Evolutionary conservation across 106 monocot genomes (phyloP).

Genomic region (Dendrobium huoshanense): DNA sequence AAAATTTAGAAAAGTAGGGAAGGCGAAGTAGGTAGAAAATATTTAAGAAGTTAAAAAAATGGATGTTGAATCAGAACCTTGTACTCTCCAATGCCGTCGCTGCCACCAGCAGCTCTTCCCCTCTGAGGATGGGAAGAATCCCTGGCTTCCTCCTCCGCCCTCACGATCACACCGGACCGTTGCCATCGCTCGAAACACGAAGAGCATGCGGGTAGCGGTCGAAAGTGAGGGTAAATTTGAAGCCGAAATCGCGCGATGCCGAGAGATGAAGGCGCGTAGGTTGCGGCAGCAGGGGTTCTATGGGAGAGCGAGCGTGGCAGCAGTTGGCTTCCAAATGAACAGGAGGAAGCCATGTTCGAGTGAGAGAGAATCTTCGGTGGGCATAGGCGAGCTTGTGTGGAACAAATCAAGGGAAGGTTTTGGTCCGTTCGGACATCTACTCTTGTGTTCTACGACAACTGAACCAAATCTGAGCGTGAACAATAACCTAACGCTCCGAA

Average conservation of each 20-base stretch:
- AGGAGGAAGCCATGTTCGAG: neutral
- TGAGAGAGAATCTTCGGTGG: no score
- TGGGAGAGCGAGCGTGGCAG: neutral
- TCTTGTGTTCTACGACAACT: no score
- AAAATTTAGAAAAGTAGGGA: no score
- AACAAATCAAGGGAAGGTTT: no score
- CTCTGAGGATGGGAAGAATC: neutral
- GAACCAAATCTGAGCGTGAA: no score
- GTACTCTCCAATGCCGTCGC: neutral
- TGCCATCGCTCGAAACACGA: neutral
- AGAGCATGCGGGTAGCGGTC: neutral
- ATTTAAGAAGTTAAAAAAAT: no score
- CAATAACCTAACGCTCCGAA: no score
- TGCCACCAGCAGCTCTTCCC: neutral
- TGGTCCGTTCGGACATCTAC: no score
- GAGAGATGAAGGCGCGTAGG: neutral
- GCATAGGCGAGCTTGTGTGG: no score
- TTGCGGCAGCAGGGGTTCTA: neutral
- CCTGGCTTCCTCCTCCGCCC: neutral
- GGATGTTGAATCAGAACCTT: neutral
- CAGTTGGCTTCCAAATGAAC: neutral
- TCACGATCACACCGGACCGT: neutral
- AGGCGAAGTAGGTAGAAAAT: no score
- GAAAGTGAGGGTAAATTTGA: neutral
- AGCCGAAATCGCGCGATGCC: constrained; percentile 1